Conservation (phyloP, 2,329 filamentous ascomycete species). For the Neopestalotiopsis sp. region DNA sequence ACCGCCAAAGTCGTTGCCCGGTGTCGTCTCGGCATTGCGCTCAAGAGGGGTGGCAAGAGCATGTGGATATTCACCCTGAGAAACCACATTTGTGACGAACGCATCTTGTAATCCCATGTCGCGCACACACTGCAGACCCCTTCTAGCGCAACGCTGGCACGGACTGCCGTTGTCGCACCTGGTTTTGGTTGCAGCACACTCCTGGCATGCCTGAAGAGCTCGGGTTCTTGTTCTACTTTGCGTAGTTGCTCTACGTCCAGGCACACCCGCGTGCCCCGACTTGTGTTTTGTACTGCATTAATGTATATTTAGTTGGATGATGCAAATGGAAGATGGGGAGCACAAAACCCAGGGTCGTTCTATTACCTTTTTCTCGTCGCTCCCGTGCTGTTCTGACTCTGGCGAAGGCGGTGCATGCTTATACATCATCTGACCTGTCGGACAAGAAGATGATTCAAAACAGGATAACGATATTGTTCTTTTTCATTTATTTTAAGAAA, state of each 20-base stretch:
- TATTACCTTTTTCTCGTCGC: background rate
- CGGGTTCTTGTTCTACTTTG: background rate
- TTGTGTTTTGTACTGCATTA: background rate
- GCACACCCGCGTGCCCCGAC: background rate
- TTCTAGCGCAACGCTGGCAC: background rate
- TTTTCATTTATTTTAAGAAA: too few relatives aligned
- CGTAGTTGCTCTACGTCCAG: background rate
- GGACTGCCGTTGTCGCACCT: background rate
- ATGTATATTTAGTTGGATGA: background rate
- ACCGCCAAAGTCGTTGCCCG: background rate
- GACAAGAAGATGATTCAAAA: too few relatives aligned
- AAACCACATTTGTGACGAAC: background rate
- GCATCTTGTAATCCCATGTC: background rate
- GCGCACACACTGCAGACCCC: background rate
- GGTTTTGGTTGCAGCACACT: background rate
- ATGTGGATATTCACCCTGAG: background rate
- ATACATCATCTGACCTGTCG: too few relatives aligned
- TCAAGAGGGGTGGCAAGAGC: background rate
- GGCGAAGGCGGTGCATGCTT: background rate
- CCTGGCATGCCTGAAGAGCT: background rate
- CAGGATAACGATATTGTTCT: too few relatives aligned
- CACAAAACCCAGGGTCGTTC: background rate
- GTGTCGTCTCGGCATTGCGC: background rate
- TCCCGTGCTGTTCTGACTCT: background rate
- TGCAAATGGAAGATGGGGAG: background rate